Conservation (phyloP, 1,284 basidiomycete species). For the Tylopilus sp. region DNA sequence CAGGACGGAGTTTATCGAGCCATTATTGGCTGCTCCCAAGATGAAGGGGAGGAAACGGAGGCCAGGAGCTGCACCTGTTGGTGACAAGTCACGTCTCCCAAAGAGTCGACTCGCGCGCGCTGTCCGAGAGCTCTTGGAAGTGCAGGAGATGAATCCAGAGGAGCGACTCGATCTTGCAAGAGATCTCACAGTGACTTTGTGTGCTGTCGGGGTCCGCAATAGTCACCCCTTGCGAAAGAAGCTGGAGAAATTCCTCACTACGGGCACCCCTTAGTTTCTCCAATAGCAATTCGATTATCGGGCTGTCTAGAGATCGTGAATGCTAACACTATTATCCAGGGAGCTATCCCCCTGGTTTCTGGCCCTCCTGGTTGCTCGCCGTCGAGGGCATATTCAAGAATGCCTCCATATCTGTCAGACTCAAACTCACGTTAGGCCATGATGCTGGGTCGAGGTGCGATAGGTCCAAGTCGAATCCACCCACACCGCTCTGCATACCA, state of each 20-base stretch:
- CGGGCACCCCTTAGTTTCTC: conserved; percentile 3
- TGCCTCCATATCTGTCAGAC: conserved; percentile 34
- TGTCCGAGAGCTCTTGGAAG: conserved; percentile 60
- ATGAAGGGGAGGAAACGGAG: conserved; percentile 51
- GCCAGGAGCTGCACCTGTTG: conserved; percentile 24
- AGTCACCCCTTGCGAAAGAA: conserved; percentile 65
- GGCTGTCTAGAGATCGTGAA: not conserved
- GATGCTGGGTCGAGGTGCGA: conserved; percentile 36
- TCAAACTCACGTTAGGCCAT: conserved; percentile 31
- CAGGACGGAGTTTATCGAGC: conserved; percentile 65
- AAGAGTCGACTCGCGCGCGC: conserved; percentile 65
- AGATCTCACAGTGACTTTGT: conserved; percentile 50
- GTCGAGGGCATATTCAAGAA: conserved; percentile 27
- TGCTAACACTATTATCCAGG: not conserved
- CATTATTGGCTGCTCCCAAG: conserved; percentile 62
- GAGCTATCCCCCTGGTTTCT: conserved; percentile 24
- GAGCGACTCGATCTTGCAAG: conserved; percentile 45
- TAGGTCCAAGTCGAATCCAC: conserved; percentile 43
- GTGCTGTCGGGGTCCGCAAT: conserved; percentile 51
- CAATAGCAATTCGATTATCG: conserved; percentile 4
- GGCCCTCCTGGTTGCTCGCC: conserved; percentile 25
- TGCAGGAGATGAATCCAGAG: conserved; percentile 44
- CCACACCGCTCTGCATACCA: conserved; percentile 17
- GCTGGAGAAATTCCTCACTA: conserved; percentile 49
- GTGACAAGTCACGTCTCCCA: conserved; percentile 42